Percentiles rank a stretch among this genome's conserved stretches.
Conservation (phyloP, 495 filamentous ascomycete species). For the Halenospora varia region DNA sequence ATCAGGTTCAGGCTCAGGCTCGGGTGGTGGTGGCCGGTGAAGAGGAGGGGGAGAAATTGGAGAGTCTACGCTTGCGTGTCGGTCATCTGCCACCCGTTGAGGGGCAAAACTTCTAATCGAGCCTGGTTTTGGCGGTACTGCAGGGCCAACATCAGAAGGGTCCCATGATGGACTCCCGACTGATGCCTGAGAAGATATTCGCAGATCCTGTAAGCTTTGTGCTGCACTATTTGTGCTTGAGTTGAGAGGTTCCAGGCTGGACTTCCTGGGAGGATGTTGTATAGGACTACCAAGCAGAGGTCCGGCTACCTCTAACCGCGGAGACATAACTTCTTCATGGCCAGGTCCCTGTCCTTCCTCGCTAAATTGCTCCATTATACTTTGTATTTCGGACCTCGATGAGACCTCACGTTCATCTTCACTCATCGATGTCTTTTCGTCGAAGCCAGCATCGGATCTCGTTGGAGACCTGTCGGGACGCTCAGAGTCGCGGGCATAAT, state of each 20-base stretch:
- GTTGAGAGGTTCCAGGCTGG: conserved; percentile 73
- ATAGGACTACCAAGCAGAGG: conserved; percentile 59
- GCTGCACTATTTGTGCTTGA: conserved; percentile 36
- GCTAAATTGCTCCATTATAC: conserved; percentile 86
- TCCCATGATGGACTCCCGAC: conserved; percentile 24
- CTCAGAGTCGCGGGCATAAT: conserved; percentile 31
- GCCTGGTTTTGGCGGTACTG: conserved; percentile 48
- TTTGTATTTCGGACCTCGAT: conserved; percentile 86
- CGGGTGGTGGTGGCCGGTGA: conserved; percentile 67
- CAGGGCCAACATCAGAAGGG: conserved; percentile 42
- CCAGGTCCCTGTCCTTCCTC: conserved; percentile 61
- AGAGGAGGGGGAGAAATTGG: conserved; percentile 54
- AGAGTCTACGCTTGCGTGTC: conserved; percentile 28
- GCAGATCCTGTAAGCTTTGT: conserved; percentile 44
- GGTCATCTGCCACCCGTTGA: conserved; percentile 32
- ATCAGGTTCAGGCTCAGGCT: conserved; percentile 83
- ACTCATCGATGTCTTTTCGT: conserved; percentile 45
- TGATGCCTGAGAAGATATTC: conserved; percentile 36
- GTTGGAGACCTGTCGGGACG: conserved; percentile 49
- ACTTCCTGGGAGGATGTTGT: conserved; percentile 76
- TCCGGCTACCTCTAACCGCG: conserved; percentile 67
- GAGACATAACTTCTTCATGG: conserved; percentile 77
- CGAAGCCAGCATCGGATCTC: conserved; percentile 51
- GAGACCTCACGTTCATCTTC: conserved; percentile 58
- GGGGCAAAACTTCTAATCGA: conserved; percentile 30